Evolutionary conservation across 2,329 filamentous ascomycete genomes (phyloP).

Genomic region (Chaetomium globosum): DNA sequence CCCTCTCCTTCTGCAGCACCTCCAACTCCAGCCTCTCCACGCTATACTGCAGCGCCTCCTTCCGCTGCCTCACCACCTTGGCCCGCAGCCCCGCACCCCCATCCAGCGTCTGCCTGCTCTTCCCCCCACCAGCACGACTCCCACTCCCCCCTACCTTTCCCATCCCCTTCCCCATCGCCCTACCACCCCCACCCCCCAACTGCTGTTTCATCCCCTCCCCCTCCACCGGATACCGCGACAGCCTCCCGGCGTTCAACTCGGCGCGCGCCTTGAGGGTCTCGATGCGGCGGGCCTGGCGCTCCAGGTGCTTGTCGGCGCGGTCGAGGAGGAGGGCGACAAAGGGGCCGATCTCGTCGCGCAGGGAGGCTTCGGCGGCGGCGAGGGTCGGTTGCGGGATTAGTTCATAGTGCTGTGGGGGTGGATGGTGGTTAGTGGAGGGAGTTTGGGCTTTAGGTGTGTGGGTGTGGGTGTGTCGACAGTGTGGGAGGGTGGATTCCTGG

Average conservation of each 20-base stretch:
- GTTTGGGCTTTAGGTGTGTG: not conserved
- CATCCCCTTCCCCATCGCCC: too few species aligned
- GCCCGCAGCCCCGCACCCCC: constrained; percentile 55
- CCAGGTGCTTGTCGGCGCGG: constrained; percentile 80
- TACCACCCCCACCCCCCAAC: not conserved
- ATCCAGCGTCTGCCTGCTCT: constrained; percentile 50
- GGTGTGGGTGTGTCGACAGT: too few species aligned
- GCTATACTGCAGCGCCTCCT: constrained; percentile 82
- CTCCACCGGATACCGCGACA: constrained; percentile 44
- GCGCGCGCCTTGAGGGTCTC: constrained; percentile 80
- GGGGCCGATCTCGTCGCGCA: constrained; percentile 87
- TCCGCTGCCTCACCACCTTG: constrained; percentile 72
- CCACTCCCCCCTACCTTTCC: constrained; percentile 22
- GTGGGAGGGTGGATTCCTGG: too few species aligned
- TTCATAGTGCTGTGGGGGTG: constrained; percentile 74
- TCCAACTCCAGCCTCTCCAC: constrained; percentile 85
- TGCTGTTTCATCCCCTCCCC: constrained; percentile 32
- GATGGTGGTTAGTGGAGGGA: not conserved
- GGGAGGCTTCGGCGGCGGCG: constrained; percentile 76
- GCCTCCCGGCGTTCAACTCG: constrained; percentile 77
- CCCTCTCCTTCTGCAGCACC: constrained; percentile 72
- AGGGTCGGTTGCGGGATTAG: constrained; percentile 84
- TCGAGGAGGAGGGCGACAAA: constrained; percentile 77
- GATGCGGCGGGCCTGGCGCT: constrained; percentile 79
- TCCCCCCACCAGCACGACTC: constrained; percentile 24